Evolutionary conservation across 352 stramenopile genomes (phyloP).

Genomic region (Phytopythium aichiense): DNA sequence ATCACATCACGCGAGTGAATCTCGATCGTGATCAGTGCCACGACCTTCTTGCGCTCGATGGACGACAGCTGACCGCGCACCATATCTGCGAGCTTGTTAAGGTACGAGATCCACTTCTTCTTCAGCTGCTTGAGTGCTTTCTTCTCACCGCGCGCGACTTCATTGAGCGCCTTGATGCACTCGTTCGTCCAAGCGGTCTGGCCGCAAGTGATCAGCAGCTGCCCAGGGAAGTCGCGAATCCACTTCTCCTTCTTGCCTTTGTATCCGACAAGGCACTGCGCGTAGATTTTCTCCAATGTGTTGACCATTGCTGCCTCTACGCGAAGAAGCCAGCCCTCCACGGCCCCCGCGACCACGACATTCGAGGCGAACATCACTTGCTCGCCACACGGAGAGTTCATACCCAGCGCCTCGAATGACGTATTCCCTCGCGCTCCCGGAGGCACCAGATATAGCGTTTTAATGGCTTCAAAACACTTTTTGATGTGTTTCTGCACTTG

Average conservation of each 20-base stretch:
- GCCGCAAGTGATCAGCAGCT: slow-evolving; percentile 91
- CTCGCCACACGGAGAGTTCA: slow-evolving; percentile 90
- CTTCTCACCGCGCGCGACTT: slow-evolving; percentile 89
- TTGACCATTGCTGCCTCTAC: slow-evolving; percentile 85
- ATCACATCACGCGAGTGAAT: slow-evolving; percentile 96
- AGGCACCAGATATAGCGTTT: slow-evolving; percentile 63
- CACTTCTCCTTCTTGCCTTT: slow-evolving; percentile 95
- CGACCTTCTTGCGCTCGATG: slow-evolving; percentile 94
- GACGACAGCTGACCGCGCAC: slow-evolving; percentile 85
- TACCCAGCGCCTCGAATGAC: slow-evolving; percentile 85
- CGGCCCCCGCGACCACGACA: slow-evolving; percentile 85
- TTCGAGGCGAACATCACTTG: slow-evolving; percentile 81
- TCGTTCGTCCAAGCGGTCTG: slow-evolving; percentile 92
- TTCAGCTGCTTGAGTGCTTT: slow-evolving; percentile 90
- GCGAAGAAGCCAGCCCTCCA: slow-evolving; percentile 88
- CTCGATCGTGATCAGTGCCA: slow-evolving; percentile 96
- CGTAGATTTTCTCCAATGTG: slow-evolving; percentile 83
- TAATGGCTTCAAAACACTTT: slow-evolving; percentile 91
- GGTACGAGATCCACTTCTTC: slow-evolving; percentile 92
- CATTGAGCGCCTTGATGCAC: slow-evolving; percentile 91
- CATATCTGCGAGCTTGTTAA: slow-evolving; percentile 94
- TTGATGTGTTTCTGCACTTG: slow-evolving; percentile 91
- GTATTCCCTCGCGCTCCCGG: slow-evolving; percentile 70
- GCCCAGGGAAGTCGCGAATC: slow-evolving; percentile 92
- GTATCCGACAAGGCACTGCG: slow-evolving; percentile 80